A percentile compares a stretch with the other conserved stretches of the same genome.
These are phyloP conservation scores for Penicillium sp. DNA, from an alignment of 2,329 filamentous ascomycete genomes.

Conservation along the genomic window DNA sequence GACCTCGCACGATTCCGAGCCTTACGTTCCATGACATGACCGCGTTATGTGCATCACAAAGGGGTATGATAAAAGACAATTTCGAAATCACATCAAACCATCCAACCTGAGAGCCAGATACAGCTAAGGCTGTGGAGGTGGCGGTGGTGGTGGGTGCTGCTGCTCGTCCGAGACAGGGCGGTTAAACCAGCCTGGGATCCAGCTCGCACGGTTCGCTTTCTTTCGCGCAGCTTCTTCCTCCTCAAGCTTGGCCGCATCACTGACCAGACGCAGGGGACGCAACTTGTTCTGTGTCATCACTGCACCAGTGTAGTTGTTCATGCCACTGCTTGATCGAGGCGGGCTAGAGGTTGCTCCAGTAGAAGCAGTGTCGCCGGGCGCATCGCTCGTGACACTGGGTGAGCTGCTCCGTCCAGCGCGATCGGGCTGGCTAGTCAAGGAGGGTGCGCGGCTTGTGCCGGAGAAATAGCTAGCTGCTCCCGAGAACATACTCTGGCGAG, in stretches of 20 bases:
- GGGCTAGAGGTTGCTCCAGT: conserved; percentile 51
- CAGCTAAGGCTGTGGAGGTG: conserved; percentile 13
- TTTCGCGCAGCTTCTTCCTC: conserved; percentile 44
- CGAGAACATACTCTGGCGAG: conserved; percentile 41
- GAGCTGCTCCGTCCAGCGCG: conserved; percentile 63
- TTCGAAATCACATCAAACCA: conserved; percentile 23
- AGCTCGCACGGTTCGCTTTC: conserved; percentile 47
- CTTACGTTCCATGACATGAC: conserved; percentile 18
- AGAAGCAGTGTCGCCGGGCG: conserved; percentile 45
- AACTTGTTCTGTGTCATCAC: conserved; percentile 68
- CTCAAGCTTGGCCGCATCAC: conserved; percentile 41
- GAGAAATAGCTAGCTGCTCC: conserved; percentile 50
- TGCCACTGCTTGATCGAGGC: conserved; percentile 63
- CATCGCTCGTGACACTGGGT: conserved; percentile 55
- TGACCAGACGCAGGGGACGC: conserved; percentile 77
- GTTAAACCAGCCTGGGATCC: conserved; percentile 47
- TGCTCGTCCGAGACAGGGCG: conserved; percentile 31
- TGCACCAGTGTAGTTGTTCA: conserved; percentile 67
- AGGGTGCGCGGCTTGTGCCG: conserved; percentile 54
- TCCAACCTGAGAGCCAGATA: conserved; percentile 7
- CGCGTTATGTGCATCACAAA: conserved; percentile 24
- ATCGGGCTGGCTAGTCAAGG: conserved; percentile 48
- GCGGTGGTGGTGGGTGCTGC: conserved; percentile 12
- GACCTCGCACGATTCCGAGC: conserved; percentile 10
- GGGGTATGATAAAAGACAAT: conserved; percentile 24